These are phyloP conservation scores for Fusarium tuaranense DNA, from an alignment of 2,329 filamentous ascomycete species.

Conservation along the genomic window DNA sequence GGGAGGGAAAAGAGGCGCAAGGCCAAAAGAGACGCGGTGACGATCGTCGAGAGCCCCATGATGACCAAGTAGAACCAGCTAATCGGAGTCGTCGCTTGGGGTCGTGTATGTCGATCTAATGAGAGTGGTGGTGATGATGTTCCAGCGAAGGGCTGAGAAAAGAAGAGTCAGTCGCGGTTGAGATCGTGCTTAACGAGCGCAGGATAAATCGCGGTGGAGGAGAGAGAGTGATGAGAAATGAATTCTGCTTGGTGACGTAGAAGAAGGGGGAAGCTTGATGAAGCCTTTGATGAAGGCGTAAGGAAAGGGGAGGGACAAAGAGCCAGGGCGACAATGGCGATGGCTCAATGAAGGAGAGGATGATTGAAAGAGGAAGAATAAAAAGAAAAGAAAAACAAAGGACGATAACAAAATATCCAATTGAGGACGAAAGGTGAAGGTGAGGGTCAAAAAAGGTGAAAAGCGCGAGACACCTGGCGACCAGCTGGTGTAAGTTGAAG, in stretches of 20 bases:
- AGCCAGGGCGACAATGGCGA: background rate
- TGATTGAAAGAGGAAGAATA: conserved; percentile 11
- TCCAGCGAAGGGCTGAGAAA: conserved; percentile 23
- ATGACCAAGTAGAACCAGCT: conserved; percentile 56
- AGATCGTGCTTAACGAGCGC: conserved; percentile 3
- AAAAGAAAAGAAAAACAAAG: conserved; percentile 25
- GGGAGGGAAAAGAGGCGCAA: conserved; percentile 55
- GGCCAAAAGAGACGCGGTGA: conserved; percentile 58
- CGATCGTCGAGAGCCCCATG: conserved; percentile 59
- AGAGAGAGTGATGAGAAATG: background rate
- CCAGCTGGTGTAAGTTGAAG: conserved; percentile 26
- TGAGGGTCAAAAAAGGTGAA: conserved; percentile 5
- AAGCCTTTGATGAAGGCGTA: conserved; percentile 14
- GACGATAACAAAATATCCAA: background rate
- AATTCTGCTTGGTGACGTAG: background rate
- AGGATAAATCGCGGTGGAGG: background rate
- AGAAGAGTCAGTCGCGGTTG: conserved; percentile 28
- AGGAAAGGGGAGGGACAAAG: conserved; percentile 11
- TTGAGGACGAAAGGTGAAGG: conserved; percentile 15
- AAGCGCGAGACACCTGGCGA: conserved; percentile 10
- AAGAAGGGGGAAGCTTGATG: conserved; percentile 2
- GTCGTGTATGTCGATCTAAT: conserved; percentile 24
- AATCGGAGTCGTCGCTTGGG: conserved; percentile 33
- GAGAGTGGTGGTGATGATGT: conserved; percentile 26
- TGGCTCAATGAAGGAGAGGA: conserved; percentile 4